Conservation (phyloP, 306 rosid genomes). For the Quercus agrifolia region DNA sequence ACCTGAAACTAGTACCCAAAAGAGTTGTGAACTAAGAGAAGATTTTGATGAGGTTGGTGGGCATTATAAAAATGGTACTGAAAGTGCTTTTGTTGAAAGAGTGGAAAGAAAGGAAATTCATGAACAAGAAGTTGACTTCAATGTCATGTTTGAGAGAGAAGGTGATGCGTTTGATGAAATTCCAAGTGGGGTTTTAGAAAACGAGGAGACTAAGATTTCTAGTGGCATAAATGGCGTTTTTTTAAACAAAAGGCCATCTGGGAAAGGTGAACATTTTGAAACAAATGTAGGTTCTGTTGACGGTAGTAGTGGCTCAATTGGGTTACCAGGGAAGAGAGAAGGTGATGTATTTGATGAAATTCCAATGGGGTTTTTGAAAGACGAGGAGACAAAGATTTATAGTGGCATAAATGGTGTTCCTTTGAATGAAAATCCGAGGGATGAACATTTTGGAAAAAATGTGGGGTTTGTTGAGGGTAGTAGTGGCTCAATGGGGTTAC, state of each 20-base stretch:
- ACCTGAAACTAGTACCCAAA: slow-evolving; percentile 6
- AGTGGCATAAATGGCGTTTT: slow-evolving; percentile 8
- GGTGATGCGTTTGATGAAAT: not conserved
- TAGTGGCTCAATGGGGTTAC: slow-evolving; percentile 18
- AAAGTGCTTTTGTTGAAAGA: slow-evolving; percentile 11
- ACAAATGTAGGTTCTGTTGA: not conserved
- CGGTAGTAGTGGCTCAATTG: slow-evolving; percentile 11
- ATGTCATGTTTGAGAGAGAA: slow-evolving; percentile 9
- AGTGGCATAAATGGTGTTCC: slow-evolving; percentile 5
- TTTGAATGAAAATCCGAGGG: slow-evolving; percentile 8
- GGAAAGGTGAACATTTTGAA: not conserved
- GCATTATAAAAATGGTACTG: not conserved
- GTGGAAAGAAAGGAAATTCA: slow-evolving; percentile 5
- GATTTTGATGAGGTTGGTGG: slow-evolving; percentile 10
- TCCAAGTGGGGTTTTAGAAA: slow-evolving; percentile 12
- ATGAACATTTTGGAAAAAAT: not conserved
- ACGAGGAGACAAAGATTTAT: slow-evolving; percentile 13
- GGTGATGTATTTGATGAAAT: not conserved
- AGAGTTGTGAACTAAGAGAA: not conserved
- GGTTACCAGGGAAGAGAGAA: slow-evolving; percentile 27
- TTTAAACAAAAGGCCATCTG: slow-evolving; percentile 2
- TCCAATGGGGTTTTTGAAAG: slow-evolving; percentile 12
- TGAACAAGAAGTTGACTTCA: not conserved
- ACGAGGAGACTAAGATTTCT: slow-evolving; percentile 10
- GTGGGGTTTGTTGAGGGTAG: slow-evolving; percentile 1